These are phyloP conservation scores for Paxillus ammoniavirescens DNA, from an alignment of 768 basidiomycete genomes.

Conservation along the genomic window DNA sequence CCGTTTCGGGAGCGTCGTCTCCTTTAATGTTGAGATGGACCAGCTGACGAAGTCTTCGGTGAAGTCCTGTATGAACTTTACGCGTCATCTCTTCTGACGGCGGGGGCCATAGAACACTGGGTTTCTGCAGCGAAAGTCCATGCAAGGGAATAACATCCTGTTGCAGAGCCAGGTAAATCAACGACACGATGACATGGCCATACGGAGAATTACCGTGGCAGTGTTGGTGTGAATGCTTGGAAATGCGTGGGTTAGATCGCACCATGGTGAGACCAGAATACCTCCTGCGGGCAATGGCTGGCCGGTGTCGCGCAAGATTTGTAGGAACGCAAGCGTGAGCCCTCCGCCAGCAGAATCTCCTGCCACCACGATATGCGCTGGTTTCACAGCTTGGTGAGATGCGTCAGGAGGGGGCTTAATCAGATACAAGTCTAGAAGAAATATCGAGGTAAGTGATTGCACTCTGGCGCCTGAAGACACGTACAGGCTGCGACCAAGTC, in stretches of 20 bases:
- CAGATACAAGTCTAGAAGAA: slow-evolving; percentile 71
- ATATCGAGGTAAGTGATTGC: neutral
- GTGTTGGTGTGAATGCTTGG: slow-evolving; percentile 86
- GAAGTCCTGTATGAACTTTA: slow-evolving; percentile 56
- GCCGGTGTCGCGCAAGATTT: slow-evolving; percentile 81
- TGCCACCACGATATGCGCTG: slow-evolving; percentile 77
- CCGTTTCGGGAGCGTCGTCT: slow-evolving; percentile 3
- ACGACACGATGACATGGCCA: neutral
- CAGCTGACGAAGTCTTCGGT: slow-evolving; percentile 58
- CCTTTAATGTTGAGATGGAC: slow-evolving; percentile 36
- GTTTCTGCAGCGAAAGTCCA: slow-evolving; percentile 77
- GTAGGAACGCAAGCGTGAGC: slow-evolving; percentile 76
- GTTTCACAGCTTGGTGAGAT: slow-evolving; percentile 75
- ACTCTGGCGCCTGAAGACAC: slow-evolving; percentile 18
- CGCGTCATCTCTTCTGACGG: slow-evolving; percentile 63
- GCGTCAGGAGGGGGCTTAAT: slow-evolving; percentile 83
- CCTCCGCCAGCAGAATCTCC: slow-evolving; percentile 97
- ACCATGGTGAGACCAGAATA: slow-evolving; percentile 91
- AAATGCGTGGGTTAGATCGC: slow-evolving; percentile 92
- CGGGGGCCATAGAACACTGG: slow-evolving; percentile 76
- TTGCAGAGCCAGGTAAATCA: neutral
- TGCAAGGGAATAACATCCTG: slow-evolving; percentile 81
- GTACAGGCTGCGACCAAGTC: slow-evolving; percentile 86
- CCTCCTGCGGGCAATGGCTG: slow-evolving; percentile 86
- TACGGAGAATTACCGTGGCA: slow-evolving; percentile 54